These are phyloP conservation scores for Phytophthora lateralis DNA, from an alignment of 352 stramenopile genomes.

Conservation along the genomic window DNA sequence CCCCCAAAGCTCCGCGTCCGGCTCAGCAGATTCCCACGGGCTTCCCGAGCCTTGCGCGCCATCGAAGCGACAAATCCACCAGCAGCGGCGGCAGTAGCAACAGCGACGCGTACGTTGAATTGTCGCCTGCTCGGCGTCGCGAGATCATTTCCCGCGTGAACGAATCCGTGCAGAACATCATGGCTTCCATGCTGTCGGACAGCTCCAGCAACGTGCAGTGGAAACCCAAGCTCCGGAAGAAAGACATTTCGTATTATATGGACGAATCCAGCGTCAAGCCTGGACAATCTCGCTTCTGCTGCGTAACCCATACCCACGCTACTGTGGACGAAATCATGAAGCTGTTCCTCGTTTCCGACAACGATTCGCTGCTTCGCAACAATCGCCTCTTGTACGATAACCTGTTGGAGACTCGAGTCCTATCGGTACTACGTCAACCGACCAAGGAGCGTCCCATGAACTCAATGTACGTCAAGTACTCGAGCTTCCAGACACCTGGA, in stretches of 20 bases:
- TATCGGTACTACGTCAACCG: slow-evolving; percentile 45
- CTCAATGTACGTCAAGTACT: slow-evolving; percentile 44
- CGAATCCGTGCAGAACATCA: slow-evolving; percentile 44
- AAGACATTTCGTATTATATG: slow-evolving; percentile 55
- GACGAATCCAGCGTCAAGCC: slow-evolving; percentile 44
- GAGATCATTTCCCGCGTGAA: slow-evolving; percentile 31
- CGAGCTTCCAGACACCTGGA: slow-evolving; percentile 39
- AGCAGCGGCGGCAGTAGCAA: slow-evolving; percentile 13
- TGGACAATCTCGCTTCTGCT: slow-evolving; percentile 61
- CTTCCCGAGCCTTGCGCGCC: slow-evolving; percentile 8
- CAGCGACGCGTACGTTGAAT: slow-evolving; percentile 17
- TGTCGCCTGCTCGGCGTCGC: slow-evolving; percentile 29
- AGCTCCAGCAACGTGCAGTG: slow-evolving; percentile 38
- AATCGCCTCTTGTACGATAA: slow-evolving; percentile 55
- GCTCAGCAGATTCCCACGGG: slow-evolving; percentile 23
- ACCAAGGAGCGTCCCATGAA: slow-evolving; percentile 42
- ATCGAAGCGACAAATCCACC: slow-evolving; percentile 17
- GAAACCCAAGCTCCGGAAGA: slow-evolving; percentile 52
- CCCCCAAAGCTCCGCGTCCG: slow-evolving; percentile 4
- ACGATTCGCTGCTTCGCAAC: slow-evolving; percentile 42
- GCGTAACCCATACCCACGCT: slow-evolving; percentile 46
- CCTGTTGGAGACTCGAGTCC: slow-evolving; percentile 47
- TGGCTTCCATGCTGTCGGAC: slow-evolving; percentile 55
- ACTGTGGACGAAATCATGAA: slow-evolving; percentile 50
- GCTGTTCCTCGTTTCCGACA: slow-evolving; percentile 53